A percentile compares a stretch with the other conserved stretches of the same genome.
Conservation (phyloP, 2,329 filamentous ascomycete species). For the Emergomyces africanus region DNA sequence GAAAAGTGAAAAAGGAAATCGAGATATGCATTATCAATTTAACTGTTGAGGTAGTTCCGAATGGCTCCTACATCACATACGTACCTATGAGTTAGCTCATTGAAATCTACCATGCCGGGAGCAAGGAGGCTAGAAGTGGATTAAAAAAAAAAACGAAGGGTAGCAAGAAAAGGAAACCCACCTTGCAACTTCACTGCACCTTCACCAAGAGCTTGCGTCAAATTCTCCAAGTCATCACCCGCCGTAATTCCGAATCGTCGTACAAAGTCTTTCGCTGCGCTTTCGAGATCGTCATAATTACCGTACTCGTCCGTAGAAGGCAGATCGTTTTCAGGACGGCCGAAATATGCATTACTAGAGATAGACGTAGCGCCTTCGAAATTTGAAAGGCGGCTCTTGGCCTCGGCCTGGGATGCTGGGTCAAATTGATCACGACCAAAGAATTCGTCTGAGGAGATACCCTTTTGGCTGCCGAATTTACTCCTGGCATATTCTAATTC, state of each 20-base stretch:
- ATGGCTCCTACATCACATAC: slow-evolving; percentile 27
- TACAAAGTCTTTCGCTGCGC: slow-evolving; percentile 91
- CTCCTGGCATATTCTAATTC: slow-evolving; percentile 69
- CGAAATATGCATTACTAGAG: slow-evolving; percentile 96
- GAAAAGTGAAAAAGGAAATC: slow-evolving; percentile 3
- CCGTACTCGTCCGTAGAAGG: slow-evolving; percentile 47
- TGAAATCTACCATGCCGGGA: background rate
- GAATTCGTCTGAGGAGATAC: slow-evolving; percentile 96
- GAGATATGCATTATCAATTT: slow-evolving; percentile 13
- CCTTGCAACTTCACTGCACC: slow-evolving; percentile 76
- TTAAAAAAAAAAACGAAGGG: background rate
- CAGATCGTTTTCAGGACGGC: slow-evolving; percentile 72
- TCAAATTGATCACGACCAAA: slow-evolving; percentile 87
- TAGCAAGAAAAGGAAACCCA: slow-evolving; percentile 15
- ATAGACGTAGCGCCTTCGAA: slow-evolving; percentile 90
- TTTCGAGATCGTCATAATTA: slow-evolving; percentile 77
- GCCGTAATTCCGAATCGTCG: slow-evolving; percentile 91
- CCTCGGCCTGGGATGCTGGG: slow-evolving; percentile 65
- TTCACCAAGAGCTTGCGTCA: slow-evolving; percentile 71
- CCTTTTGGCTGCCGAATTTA: slow-evolving; percentile 88
- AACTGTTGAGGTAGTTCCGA: slow-evolving; percentile 38
- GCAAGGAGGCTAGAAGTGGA: background rate
- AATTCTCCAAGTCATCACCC: slow-evolving; percentile 87
- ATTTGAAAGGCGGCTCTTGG: slow-evolving; percentile 73
- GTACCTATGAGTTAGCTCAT: background rate